A percentile compares a stretch with the other conserved stretches of the same genome.
These are phyloP conservation scores for Mixia osmundae DNA, from an alignment of 1,284 basidiomycete species.

Conservation along the genomic window DNA sequence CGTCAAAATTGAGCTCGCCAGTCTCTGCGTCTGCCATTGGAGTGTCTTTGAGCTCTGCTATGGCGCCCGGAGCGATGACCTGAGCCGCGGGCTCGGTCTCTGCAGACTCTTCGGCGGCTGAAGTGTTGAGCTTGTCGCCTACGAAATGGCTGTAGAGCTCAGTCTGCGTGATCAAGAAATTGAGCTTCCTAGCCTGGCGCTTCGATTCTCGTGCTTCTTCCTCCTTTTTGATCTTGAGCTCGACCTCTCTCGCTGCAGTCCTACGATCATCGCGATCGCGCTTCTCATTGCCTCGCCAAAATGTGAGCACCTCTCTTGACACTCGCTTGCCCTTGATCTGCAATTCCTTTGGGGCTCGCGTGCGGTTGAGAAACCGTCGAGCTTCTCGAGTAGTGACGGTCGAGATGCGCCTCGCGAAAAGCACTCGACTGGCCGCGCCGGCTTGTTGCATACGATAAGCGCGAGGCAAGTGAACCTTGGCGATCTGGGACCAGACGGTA, in stretches of 20 bases:
- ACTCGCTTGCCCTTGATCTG: slow-evolving; percentile 67
- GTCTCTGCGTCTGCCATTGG: slow-evolving; percentile 22
- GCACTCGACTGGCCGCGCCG: slow-evolving; percentile 1
- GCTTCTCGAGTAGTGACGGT: slow-evolving; percentile 15
- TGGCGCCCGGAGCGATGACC: slow-evolving; percentile 10
- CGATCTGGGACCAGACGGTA: slow-evolving; percentile 16
- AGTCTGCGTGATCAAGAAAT: slow-evolving; percentile 97
- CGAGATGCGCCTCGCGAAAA: slow-evolving; percentile 15
- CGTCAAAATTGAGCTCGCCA: slow-evolving; percentile 77
- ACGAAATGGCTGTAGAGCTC: slow-evolving; percentile 99
- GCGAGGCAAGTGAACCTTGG: slow-evolving; percentile 15
- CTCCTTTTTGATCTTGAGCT: slow-evolving; percentile 70
- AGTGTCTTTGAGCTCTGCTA: slow-evolving; percentile 10
- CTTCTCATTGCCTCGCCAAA: slow-evolving; percentile 78
- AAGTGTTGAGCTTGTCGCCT: slow-evolving; percentile 91
- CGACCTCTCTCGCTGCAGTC: slow-evolving; percentile 80
- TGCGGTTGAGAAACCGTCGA: slow-evolving; percentile 37
- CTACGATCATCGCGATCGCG: slow-evolving; percentile 79
- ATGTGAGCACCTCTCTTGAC: slow-evolving; percentile 30
- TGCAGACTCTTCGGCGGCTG: slow-evolving; percentile 56
- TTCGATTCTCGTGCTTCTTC: slow-evolving; percentile 93
- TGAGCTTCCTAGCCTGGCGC: slow-evolving; percentile 84
- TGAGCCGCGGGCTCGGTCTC: slow-evolving; percentile 23
- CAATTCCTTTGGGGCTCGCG: slow-evolving; percentile 64
- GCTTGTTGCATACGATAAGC: slow-evolving; percentile 3